phyloP scores from a whole-genome alignment of 192 early-diverging fungal genomes.

The Gigaspora rosea region DNA sequence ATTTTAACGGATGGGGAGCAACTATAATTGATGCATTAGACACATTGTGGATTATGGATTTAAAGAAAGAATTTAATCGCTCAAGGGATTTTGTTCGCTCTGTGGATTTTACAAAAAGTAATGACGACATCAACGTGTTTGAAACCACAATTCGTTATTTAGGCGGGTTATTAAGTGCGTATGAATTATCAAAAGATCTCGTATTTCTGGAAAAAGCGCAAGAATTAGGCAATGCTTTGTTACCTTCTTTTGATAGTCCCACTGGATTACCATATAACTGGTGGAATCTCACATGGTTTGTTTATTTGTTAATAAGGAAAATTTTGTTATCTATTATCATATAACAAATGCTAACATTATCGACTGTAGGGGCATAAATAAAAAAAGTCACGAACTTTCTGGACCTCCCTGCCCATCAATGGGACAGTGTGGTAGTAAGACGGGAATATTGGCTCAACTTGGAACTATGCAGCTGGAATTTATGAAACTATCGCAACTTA shows the following conservation, averaged over 20 bases:
- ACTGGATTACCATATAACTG: constrained; percentile 71
- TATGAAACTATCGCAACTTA: constrained; percentile 76
- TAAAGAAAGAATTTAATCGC: constrained; percentile 75
- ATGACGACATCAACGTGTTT: constrained; percentile 68
- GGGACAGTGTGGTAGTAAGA: too few relatives aligned
- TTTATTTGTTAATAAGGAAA: too few relatives aligned
- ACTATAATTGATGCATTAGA: constrained; percentile 89
- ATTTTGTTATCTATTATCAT: too few relatives aligned
- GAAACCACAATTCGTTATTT: constrained; percentile 78
- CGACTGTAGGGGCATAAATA: too few relatives aligned
- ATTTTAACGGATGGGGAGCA: constrained; percentile 61
- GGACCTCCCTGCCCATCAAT: too few relatives aligned
- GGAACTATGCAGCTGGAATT: constrained; percentile 85
- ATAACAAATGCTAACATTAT: too few relatives aligned
- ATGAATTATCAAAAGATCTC: constrained; percentile 76
- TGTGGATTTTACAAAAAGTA: constrained; percentile 56
- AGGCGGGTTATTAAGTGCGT: constrained; percentile 81
- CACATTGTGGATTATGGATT: constrained; percentile 83
- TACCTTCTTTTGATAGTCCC: constrained; percentile 74
- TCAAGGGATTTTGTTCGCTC: constrained; percentile 65
- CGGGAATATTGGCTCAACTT: constrained; percentile 55
- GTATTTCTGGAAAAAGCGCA: constrained; percentile 70
- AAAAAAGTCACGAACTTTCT: too few relatives aligned
- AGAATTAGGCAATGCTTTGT: constrained; percentile 64
- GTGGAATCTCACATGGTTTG: constrained; percentile 52